Percentiles rank a stretch among this genome's conserved stretches.
Conservation (phyloP, 768 basidiomycete genomes). For the Pleurotus sapidus region DNA sequence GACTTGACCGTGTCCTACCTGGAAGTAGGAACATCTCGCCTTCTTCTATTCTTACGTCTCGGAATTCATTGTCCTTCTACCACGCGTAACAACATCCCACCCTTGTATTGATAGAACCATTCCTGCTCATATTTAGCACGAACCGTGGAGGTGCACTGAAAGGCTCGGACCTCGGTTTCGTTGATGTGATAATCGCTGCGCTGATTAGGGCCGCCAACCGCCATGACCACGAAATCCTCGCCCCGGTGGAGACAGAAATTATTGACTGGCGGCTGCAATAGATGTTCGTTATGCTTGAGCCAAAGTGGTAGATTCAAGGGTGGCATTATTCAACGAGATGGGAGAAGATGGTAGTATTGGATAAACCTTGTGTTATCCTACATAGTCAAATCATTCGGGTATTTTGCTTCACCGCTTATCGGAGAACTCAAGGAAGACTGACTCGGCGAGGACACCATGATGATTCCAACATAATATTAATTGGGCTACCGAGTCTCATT, state of each 20-base stretch:
- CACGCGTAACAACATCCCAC: slow-evolving; percentile 85
- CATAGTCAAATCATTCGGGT: too few species aligned
- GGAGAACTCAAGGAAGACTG: too few species aligned
- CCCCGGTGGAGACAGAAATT: slow-evolving; percentile 85
- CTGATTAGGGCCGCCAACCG: slow-evolving; percentile 92
- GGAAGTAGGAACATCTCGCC: slow-evolving; percentile 97
- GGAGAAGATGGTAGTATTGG: background rate
- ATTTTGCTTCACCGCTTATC: too few species aligned
- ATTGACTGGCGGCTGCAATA: slow-evolving; percentile 89
- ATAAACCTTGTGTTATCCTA: background rate
- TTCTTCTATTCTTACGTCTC: slow-evolving; percentile 87
- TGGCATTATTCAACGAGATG: slow-evolving; percentile 69
- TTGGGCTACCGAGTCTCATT: too few species aligned
- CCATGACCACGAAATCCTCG: slow-evolving; percentile 92
- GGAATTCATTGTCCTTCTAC: slow-evolving; percentile 80
- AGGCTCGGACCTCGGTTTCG: slow-evolving; percentile 71
- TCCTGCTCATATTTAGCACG: slow-evolving; percentile 48
- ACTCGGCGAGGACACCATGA: too few species aligned
- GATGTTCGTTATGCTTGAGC: slow-evolving; percentile 77
- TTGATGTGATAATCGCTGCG: slow-evolving; percentile 94
- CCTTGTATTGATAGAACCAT: slow-evolving; percentile 98
- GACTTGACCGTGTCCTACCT: slow-evolving; percentile 41
- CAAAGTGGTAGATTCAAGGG: slow-evolving; percentile 91
- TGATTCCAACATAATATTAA: too few species aligned
- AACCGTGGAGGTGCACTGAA: background rate